phyloP scores from a whole-genome alignment of 2,329 filamentous ascomycete species.

The Aspergillus sp. region DNA sequence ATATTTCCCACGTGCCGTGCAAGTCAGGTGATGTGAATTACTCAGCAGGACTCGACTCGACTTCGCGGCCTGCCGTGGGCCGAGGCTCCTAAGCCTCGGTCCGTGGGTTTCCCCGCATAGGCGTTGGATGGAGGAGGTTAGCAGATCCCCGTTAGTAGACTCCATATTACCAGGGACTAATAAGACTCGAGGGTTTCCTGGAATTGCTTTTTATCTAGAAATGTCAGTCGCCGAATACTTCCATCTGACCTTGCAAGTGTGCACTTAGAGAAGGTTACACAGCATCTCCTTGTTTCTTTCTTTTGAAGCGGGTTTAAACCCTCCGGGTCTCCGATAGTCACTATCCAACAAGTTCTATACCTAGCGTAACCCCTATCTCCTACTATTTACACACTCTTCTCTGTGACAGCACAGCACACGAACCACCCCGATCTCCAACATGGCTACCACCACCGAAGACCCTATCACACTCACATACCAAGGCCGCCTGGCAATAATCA shows the following conservation, averaged over 20 bases:
- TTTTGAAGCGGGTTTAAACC: background rate
- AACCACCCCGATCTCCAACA: conserved; percentile 10
- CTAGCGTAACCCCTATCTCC: background rate
- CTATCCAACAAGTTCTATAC: background rate
- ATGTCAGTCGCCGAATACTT: too few species aligned
- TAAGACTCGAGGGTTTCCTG: background rate
- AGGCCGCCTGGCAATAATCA: conserved; percentile 77
- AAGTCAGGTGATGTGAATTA: conserved; percentile 9
- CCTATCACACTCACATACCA: conserved; percentile 62
- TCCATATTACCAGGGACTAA: background rate
- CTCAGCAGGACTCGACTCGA: background rate
- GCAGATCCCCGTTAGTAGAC: background rate
- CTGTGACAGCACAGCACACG: background rate
- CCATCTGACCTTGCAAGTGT: too few species aligned
- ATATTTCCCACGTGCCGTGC: conserved; percentile 12
- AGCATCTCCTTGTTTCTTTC: background rate
- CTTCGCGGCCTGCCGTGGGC: conserved; percentile 1
- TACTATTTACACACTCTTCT: background rate
- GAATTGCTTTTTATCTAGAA: background rate
- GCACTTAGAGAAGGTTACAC: too few species aligned
- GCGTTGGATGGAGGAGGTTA: background rate
- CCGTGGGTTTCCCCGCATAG: conserved; percentile 17
- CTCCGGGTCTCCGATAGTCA: background rate
- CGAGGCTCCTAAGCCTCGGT: conserved; percentile 18
- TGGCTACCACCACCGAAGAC: conserved; percentile 39